phyloP scores from a whole-genome alignment of 495 filamentous ascomycete species.

The Tuber calosporum region DNA sequence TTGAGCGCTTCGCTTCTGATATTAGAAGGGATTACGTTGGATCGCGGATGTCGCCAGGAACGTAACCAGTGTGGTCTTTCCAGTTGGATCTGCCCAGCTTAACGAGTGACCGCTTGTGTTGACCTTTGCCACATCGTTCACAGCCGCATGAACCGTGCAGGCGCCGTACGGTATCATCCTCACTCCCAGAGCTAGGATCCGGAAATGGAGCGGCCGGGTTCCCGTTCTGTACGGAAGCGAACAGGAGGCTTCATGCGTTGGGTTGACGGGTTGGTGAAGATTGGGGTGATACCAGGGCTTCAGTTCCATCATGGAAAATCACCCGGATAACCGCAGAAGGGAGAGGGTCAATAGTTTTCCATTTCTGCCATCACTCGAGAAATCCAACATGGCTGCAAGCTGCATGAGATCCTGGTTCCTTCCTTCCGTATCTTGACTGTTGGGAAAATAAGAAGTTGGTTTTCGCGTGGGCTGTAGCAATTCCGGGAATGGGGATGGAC shows the following conservation, averaged over 20 bases:
- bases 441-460: background rate
- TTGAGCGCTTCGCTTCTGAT: background rate
- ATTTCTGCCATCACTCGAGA: background rate
- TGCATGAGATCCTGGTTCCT: too few relatives aligned
- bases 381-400: background rate
- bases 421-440: background rate
- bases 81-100: background rate
- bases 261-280: background rate
- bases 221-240: background rate
- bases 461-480: background rate
- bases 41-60: background rate
- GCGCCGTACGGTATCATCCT: background rate
- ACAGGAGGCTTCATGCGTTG: background rate
- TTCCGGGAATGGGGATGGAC: background rate
- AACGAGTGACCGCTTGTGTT: background rate
- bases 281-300: background rate
- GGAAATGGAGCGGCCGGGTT: background rate
- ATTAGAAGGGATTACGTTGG: background rate
- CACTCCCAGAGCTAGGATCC: background rate
- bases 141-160: background rate
- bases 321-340: background rate
- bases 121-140: background rate
- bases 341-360: background rate
- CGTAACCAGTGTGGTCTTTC: background rate
- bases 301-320: background rate